Evolutionary conservation across 192 early-diverging fungal species (phyloP).

Genomic region (Gamsiella multidivaricata): DNA sequence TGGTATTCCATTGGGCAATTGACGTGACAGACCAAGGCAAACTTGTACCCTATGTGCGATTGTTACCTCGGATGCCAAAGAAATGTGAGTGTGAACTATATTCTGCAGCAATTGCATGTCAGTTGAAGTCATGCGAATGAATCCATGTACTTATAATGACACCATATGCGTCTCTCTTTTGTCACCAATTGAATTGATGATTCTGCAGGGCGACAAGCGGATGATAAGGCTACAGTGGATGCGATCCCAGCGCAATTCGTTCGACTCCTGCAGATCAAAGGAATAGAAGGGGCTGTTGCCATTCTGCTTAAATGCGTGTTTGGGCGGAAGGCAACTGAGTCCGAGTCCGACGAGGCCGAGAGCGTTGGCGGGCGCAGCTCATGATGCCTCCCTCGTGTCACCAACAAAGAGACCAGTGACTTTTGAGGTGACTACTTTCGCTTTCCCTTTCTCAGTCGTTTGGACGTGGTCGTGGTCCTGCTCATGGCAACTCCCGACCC

Average conservation of each 20-base stretch:
- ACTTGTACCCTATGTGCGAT: slow-evolving; percentile 23
- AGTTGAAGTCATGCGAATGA: background rate
- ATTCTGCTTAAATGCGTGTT: slow-evolving; percentile 38
- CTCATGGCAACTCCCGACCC: too few species aligned
- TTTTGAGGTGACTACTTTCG: too few species aligned
- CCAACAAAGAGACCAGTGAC: background rate
- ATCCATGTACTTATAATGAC: background rate
- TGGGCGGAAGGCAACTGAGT: slow-evolving; percentile 6
- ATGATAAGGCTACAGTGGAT: slow-evolving; percentile 37
- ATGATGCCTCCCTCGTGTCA: background rate
- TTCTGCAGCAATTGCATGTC: background rate
- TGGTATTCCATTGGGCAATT: slow-evolving; percentile 36
- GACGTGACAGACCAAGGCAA: slow-evolving; percentile 20
- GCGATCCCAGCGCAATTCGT: slow-evolving; percentile 40
- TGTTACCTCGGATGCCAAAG: slow-evolving; percentile 38
- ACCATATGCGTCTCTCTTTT: background rate
- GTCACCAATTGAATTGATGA: background rate
- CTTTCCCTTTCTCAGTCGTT: too few species aligned
- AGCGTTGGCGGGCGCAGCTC: too few species aligned
- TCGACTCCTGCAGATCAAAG: slow-evolving; percentile 40
- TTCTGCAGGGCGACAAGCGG: slow-evolving; percentile 36
- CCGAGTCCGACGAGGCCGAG: background rate
- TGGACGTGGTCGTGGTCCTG: too few species aligned
- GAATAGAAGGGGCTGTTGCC: slow-evolving; percentile 28
- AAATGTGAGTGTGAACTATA: slow-evolving; percentile 23